A percentile compares a stretch with the other conserved stretches of the same genome.
Conservation (phyloP, 305 asterid species). For the Fraxinus nigra region DNA sequence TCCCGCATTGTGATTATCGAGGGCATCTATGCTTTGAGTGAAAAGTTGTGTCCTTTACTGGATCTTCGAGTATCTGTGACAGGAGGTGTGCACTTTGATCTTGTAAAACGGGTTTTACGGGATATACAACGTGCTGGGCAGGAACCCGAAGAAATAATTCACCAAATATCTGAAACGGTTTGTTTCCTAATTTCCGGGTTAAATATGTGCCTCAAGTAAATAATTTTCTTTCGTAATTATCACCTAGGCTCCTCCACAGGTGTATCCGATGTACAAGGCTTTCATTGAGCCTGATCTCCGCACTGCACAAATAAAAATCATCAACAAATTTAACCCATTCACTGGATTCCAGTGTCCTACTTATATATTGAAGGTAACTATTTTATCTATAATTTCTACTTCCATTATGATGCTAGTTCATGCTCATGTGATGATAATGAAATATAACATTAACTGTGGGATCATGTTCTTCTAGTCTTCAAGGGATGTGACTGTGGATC, state of each 20-base stretch:
- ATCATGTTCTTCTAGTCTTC: conserved; percentile 55
- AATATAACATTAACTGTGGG: conserved; percentile 20
- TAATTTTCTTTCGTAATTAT: conserved; percentile 22
- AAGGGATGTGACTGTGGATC: conserved; percentile 53
- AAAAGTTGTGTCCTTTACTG: conserved; percentile 72
- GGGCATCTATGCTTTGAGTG: conserved; percentile 97
- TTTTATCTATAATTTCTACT: conserved; percentile 1
- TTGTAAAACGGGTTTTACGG: conserved; percentile 93
- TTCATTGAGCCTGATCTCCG: conserved; percentile 96
- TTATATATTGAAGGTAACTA: conserved; percentile 81
- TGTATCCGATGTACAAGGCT: conserved; percentile 99
- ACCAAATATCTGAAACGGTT: conserved; percentile 98
- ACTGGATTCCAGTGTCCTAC: conserved; percentile 95
- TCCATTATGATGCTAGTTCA: conserved; percentile 9
- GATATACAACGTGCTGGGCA: conserved; percentile 98
- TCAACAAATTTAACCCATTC: conserved; percentile 93
- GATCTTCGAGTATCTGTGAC: conserved; percentile 96
- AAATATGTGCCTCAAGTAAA: conserved; percentile 5
- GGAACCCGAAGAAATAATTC: conserved; percentile 97
- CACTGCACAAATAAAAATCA: conserved; percentile 90
- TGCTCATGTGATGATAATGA: conserved; percentile 11
- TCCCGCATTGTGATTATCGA: conserved; percentile 91
- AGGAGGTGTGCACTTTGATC: conserved; percentile 99
- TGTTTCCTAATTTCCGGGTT: conserved; percentile 32
- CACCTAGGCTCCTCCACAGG: conserved; percentile 52